Conservation (phyloP, 148 eudicot species). For the Hydrangea macrophylla region DNA sequence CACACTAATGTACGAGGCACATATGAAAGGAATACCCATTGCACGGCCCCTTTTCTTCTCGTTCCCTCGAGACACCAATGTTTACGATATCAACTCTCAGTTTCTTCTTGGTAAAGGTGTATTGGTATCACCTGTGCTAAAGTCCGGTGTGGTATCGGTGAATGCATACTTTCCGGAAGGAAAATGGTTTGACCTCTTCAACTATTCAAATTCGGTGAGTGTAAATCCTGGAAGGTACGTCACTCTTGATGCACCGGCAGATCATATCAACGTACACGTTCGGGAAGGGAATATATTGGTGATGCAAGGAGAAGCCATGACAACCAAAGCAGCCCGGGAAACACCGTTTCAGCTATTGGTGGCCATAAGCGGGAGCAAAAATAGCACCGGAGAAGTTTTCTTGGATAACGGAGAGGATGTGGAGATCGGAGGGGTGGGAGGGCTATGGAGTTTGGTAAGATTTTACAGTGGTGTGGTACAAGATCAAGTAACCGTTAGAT, state of each 20-base stretch:
- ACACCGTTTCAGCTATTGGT: slow-evolving; percentile 63
- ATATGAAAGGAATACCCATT: slow-evolving; percentile 54
- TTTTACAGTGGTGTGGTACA: slow-evolving; percentile 31
- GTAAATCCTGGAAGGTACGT: slow-evolving; percentile 30
- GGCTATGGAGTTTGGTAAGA: slow-evolving; percentile 54
- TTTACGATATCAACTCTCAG: slow-evolving; percentile 60
- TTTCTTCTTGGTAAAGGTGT: slow-evolving; percentile 76
- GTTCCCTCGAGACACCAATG: slow-evolving; percentile 51
- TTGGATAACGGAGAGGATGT: slow-evolving; percentile 67
- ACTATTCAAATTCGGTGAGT: slow-evolving; percentile 47
- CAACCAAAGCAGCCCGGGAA: slow-evolving; percentile 55
- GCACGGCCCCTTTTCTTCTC: slow-evolving; percentile 84
- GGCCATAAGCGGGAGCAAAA: slow-evolving; percentile 30
- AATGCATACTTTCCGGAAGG: slow-evolving; percentile 72
- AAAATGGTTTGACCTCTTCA: slow-evolving; percentile 74
- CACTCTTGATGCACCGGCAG: slow-evolving; percentile 57
- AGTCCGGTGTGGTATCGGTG: slow-evolving; percentile 39
- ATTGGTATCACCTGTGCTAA: slow-evolving; percentile 72
- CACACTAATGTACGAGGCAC: slow-evolving; percentile 66
- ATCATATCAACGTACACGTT: slow-evolving; percentile 65
- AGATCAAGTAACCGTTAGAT: slow-evolving; percentile 26
- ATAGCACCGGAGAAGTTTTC: slow-evolving; percentile 54
- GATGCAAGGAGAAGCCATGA: slow-evolving; percentile 72
- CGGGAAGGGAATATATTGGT: slow-evolving; percentile 67
- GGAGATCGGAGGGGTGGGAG: slow-evolving; percentile 41